Percentiles rank a stretch among this genome's conserved stretches.
phyloP scores from a whole-genome alignment of 768 basidiomycete genomes.

The Mycena olivaceomarginata region DNA sequence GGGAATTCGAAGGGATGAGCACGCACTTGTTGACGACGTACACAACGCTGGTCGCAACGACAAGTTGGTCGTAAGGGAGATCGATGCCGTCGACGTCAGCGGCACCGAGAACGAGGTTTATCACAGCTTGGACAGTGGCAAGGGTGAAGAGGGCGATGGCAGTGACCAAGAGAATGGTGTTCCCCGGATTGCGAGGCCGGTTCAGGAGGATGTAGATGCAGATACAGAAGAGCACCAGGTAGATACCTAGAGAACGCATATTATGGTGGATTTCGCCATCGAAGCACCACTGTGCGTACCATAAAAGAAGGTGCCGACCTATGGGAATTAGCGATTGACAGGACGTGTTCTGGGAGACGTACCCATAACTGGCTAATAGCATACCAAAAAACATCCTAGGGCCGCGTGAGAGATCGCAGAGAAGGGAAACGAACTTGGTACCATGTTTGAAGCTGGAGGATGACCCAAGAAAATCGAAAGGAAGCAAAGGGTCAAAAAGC shows the following conservation, averaged over 20 bases:
- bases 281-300: not conserved
- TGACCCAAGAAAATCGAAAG: no score
- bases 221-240: constrained; percentile 53
- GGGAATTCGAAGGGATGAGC: not conserved
- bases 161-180: constrained; percentile 50
- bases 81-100: constrained; percentile 48
- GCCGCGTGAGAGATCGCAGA: not conserved
- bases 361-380: constrained; percentile 26
- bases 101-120: constrained; percentile 54
- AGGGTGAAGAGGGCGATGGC: constrained; percentile 53
- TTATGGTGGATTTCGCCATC: not conserved
- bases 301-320: constrained; percentile 36
- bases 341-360: not conserved
- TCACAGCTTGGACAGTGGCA: constrained; percentile 52
- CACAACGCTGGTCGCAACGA: constrained; percentile 50
- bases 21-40: constrained; percentile 58
- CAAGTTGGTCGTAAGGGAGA: constrained; percentile 51
- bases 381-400: constrained; percentile 16
- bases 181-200: constrained; percentile 44
- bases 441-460: not conserved
- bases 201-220: constrained; percentile 53
- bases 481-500: not conserved
- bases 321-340: not conserved
- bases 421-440: not conserved
- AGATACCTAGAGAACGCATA: constrained; percentile 44